phyloP scores from a whole-genome alignment of 1,284 basidiomycete genomes.

The Sporisorium exsertum region DNA sequence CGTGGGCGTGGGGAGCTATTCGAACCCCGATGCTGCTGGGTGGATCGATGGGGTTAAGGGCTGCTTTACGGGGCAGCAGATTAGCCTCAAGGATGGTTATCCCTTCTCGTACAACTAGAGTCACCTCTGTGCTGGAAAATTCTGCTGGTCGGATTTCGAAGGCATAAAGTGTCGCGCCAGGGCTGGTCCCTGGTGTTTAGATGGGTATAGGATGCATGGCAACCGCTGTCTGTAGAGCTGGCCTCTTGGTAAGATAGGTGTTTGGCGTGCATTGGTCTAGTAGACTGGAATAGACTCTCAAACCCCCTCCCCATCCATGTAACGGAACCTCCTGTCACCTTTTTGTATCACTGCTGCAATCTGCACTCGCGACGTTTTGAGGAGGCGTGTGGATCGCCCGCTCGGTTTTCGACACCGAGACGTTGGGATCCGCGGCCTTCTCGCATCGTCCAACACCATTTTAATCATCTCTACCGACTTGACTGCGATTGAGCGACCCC shows the following conservation, averaged over 20 bases:
- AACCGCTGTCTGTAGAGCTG: not conserved
- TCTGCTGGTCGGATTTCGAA: slow-evolving; percentile 17
- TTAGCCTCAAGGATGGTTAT: slow-evolving; percentile 38
- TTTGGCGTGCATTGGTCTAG: not conserved
- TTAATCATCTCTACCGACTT: too few species aligned
- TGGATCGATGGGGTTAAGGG: slow-evolving; percentile 46
- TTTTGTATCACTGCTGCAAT: not conserved
- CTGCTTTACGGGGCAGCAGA: slow-evolving; percentile 40
- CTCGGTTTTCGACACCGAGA: not conserved
- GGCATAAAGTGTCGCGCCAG: too few species aligned
- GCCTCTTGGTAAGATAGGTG: not conserved
- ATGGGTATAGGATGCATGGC: not conserved
- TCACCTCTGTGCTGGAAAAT: not conserved
- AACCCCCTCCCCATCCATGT: not conserved
- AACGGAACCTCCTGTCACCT: not conserved
- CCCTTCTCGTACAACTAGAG: slow-evolving; percentile 33
- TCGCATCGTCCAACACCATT: not conserved
- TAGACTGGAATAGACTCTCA: not conserved
- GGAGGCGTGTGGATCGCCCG: slow-evolving; percentile 2
- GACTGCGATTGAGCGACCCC: not conserved
- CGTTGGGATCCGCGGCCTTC: slow-evolving; percentile 3
- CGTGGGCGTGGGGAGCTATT: slow-evolving; percentile 21
- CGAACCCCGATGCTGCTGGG: slow-evolving; percentile 35
- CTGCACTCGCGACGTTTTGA: not conserved
- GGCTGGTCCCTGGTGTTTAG: not conserved